Evolutionary conservation across 1,284 basidiomycete species (phyloP), one percentile per base, ranked within the genome.

Genomic region (Fereydounia khargensis): DNA sequence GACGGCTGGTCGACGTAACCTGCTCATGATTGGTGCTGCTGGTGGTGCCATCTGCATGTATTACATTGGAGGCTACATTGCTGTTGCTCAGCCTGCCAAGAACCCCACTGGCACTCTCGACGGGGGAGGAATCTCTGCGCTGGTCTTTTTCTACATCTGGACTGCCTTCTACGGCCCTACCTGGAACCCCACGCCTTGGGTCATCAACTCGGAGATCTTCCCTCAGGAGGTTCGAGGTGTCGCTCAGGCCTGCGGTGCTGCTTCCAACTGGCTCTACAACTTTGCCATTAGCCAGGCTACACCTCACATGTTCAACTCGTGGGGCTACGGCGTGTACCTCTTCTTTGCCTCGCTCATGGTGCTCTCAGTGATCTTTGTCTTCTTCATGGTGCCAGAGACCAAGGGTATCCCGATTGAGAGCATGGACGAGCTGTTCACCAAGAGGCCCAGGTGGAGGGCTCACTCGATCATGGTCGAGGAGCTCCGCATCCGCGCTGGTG

Each of bases 251-350:
- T 69, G 91, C 19, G 85, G 86, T 16, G 89, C 88, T 1, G 85
- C 87, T 2, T 87, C 86, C 33, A 88, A 88, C 73, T 89, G 87
- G 87, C 61, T 83, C 23, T 88, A 87, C 68, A 88, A 87, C 55
- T 88, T 86, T 86, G 58, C 17, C 82, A 78, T 60, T 33, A 32
- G 35, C 3, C 54, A 55, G 25, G 55, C 42, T 1, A 67, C 58
- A 4, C 61, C 47, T 3, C 50, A 62, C 35, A 75, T 77, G 38
- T 68, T 75, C 11, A 46, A 42, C 24, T 59, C 62, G 53, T 55
- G 65, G 32, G 59, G 45, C 13, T 76, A 81, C 5, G 79, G 79
- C 0, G 86, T 86, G 14, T 89, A 88, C 67, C 74, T 82, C 34
- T 78, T 82, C 16, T 88, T 89, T 71, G 79, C 83, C 0, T 68